Percentiles rank a stretch among this genome's conserved stretches.
Conservation (phyloP, 2,329 filamentous ascomycete species). For the Clarireedia hainanense region DNA sequence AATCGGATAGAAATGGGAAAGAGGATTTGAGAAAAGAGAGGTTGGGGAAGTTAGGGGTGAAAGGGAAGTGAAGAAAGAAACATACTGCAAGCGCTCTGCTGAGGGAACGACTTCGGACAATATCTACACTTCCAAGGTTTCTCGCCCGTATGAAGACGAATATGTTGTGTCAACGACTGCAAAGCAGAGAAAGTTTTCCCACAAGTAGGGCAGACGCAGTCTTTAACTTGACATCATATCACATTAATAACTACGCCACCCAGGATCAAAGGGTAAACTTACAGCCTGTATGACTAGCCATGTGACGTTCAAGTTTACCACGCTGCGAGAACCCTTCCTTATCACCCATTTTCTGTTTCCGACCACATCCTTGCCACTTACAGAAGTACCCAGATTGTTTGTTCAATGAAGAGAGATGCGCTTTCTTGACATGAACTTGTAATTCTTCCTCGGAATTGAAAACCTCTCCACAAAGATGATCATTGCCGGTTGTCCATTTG, state of each 20-base stretch:
- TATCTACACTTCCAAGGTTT: slow-evolving; percentile 51
- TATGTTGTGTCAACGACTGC: slow-evolving; percentile 60
- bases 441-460: slow-evolving; percentile 36
- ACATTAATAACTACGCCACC: not conserved
- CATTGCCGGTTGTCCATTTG: slow-evolving; percentile 18
- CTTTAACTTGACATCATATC: slow-evolving; percentile 41
- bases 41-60: too few species aligned
- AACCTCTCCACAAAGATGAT: slow-evolving; percentile 14
- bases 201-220: slow-evolving; percentile 49
- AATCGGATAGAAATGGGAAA: not conserved
- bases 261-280: slow-evolving; percentile 28
- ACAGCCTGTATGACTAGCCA: slow-evolving; percentile 59
- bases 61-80: not conserved
- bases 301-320: slow-evolving; percentile 57
- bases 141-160: slow-evolving; percentile 57
- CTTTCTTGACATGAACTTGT: slow-evolving; percentile 46
- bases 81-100: slow-evolving; percentile 58
- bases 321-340: slow-evolving; percentile 48
- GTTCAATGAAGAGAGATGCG: slow-evolving; percentile 40
- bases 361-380: slow-evolving; percentile 48
- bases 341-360: slow-evolving; percentile 26
- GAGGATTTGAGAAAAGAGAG: too few species aligned
- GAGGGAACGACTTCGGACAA: slow-evolving; percentile 54
- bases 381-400: slow-evolving; percentile 45
- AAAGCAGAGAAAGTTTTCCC: slow-evolving; percentile 54